These are phyloP conservation scores for Ceratobasidium sp. DNA, from an alignment of 1,284 basidiomycete species.

Conservation along the genomic window DNA sequence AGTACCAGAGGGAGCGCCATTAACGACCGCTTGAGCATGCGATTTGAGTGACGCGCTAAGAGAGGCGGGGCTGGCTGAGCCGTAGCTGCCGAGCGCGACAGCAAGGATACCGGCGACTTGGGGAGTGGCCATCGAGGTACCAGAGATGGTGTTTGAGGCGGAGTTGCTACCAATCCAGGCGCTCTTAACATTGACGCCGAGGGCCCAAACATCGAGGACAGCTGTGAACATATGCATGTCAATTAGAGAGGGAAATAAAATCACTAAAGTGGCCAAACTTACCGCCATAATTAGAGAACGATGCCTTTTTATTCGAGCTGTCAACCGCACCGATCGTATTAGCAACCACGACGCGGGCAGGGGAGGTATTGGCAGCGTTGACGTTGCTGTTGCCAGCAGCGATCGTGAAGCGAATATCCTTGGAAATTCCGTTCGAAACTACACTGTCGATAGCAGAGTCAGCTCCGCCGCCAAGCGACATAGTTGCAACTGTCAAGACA, in stretches of 20 bases:
- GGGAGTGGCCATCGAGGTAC: conserved; percentile 71
- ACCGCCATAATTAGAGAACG: conserved; percentile 83
- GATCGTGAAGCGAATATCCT: conserved; percentile 93
- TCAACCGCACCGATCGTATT: conserved; percentile 90
- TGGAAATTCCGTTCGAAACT: conserved; percentile 68
- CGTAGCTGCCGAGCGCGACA: conserved; percentile 14
- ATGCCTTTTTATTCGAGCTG: conserved; percentile 82
- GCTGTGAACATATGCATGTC: conserved; percentile 33
- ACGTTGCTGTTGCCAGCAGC: conserved; percentile 83
- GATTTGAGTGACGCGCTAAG: conserved; percentile 23
- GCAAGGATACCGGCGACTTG: conserved; percentile 42
- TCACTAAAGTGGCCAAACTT: conserved; percentile 55
- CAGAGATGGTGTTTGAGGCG: conserved; percentile 76
- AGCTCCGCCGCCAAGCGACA: conserved; percentile 43
- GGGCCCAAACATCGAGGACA: conserved; percentile 47
- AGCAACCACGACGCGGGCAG: conserved; percentile 74
- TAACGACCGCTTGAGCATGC: conserved; percentile 3
- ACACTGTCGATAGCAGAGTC: conserved; percentile 45
- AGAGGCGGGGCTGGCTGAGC: conserved; percentile 1
- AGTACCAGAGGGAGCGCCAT: conserved; percentile 16
- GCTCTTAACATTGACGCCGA: conserved; percentile 79
- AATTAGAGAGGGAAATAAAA: too few relatives aligned
- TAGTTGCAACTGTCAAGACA: conserved; percentile 36
- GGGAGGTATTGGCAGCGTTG: conserved; percentile 55
- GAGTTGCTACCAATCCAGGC: conserved; percentile 72